Base-by-base conservation (phyloP, 768 basidiomycete species). In the Collybiopsis luxurians region DNA sequence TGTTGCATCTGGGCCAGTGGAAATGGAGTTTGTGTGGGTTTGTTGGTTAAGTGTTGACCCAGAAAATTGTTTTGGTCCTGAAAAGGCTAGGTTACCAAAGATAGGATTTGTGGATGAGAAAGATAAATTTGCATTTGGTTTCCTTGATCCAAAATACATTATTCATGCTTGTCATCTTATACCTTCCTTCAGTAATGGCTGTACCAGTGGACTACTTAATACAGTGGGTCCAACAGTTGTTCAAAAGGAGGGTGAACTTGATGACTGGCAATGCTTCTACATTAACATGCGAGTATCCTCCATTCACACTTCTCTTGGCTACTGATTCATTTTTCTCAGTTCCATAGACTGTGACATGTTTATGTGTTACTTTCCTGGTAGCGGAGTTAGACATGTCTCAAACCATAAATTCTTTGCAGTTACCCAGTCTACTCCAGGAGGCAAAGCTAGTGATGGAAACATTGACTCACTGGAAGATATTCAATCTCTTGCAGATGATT, bases 21-120 rank as follows among this genome's bases (percentile, higher is more conserved):
- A 56, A 0, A 71, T 80, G 62, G 67, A 76, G 1, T 71, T 81
- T 17, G 58, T 81, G 1, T 80, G 73, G 64, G 74, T 82, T 0
- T 63, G 65, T 0, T 77, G 76, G 73, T 67, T 76, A 43, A 67
- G 68, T 1, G 44, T 54, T 0, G 72, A 78, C 36, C 52, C 49
- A 0, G 55, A 42, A 4, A 66, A 62, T 53, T 39, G 46, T 3
- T 63, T 58, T 26, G 73, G 77, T 0, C 70, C 69, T 53, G 58
- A 62, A 1, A 38, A 55, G 0, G 57, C 66, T 12, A 63, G 65
- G 0, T 66, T 80, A 0, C 76, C 71, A 17, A 63, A 69, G 3
- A 39, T 83, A 17, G 70, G 69, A 0, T 83, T 79, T 60, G 58
- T 81, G 0, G 55, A 66, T 2, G 47, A 60, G 4, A 50, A 64